Evolutionary conservation across 225 moss, liverwort and hornwort genomes (phyloP).

Genomic region (Pleurozium schreberi): DNA sequence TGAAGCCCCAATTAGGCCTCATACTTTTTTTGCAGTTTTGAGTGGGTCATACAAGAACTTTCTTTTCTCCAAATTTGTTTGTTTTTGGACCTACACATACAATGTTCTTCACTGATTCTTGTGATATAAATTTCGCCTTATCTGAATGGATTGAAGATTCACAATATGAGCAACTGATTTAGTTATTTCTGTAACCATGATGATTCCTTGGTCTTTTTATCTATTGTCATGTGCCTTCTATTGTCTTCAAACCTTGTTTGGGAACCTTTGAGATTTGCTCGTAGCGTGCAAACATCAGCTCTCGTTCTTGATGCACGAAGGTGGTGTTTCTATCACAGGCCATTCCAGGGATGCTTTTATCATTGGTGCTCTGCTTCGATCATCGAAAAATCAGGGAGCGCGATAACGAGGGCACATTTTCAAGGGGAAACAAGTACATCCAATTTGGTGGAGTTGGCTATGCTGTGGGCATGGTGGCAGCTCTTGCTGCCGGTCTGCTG

Average conservation of each 20-base stretch:
- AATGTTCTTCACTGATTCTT: background rate
- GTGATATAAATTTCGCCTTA: background rate
- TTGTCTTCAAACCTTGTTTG: background rate
- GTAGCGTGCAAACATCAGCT: background rate
- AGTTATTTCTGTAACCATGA: background rate
- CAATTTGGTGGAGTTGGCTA: slow-evolving; percentile 73
- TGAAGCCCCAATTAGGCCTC: background rate
- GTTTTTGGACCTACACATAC: no score
- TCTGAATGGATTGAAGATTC: background rate
- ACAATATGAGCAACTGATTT: background rate
- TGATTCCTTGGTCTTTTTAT: background rate
- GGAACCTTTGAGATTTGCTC: background rate
- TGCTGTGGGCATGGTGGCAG: slow-evolving; percentile 63
- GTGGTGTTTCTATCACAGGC: slow-evolving; percentile 36
- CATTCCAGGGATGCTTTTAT: slow-evolving; percentile 90
- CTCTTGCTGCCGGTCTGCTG: slow-evolving; percentile 80
- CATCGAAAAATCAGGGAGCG: slow-evolving; percentile 78
- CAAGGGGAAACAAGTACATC: slow-evolving; percentile 68
- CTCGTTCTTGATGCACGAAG: background rate
- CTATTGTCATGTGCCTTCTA: background rate
- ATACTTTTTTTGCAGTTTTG: background rate
- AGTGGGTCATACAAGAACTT: background rate
- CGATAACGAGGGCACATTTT: slow-evolving; percentile 52
- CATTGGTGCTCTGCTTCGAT: slow-evolving; percentile 86
- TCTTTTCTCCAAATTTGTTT: background rate